Percentiles rank a stretch among this genome's conserved stretches.
Evolutionary conservation across 1,139 yeast genomes (phyloP).

Genomic region (Taiozyma sp.): DNA sequence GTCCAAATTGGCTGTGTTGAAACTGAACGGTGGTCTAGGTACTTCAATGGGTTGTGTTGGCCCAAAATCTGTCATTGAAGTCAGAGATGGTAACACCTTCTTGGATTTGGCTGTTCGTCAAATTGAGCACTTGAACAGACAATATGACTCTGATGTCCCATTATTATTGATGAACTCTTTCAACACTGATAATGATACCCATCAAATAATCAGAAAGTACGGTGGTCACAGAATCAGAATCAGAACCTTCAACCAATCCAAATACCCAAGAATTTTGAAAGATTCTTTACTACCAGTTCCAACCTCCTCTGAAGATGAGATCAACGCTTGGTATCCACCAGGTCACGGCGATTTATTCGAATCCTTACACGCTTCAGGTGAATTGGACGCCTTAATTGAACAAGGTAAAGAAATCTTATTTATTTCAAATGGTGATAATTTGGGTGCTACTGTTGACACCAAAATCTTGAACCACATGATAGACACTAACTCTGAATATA

Average conservation of each 20-base stretch:
- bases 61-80: conserved; percentile 96
- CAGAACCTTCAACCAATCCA: conserved; percentile 93
- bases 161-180: conserved; percentile 96
- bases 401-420: conserved; percentile 94
- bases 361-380: conserved; percentile 83
- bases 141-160: conserved; percentile 90
- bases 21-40: conserved; percentile 96
- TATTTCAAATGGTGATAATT: conserved; percentile 96
- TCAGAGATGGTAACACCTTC: conserved; percentile 96
- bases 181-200: conserved; percentile 96
- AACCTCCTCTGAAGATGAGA: conserved; percentile 60
- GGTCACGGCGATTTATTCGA: conserved; percentile 99
- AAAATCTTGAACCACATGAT: conserved; percentile 90
- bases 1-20: conserved; percentile 86
- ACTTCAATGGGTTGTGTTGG: conserved; percentile 99
- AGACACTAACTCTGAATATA: conserved; percentile 86
- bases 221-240: conserved; percentile 95
- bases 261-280: conserved; percentile 92
- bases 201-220: conserved; percentile 90
- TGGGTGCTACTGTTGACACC: conserved; percentile 97
- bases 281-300: conserved; percentile 96
- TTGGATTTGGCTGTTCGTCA: conserved; percentile 94
- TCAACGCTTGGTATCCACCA: conserved; percentile 96
- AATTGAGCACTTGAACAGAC: conserved; percentile 91
- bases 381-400: conserved; percentile 80